Evolutionary conservation across 176 grass and related monocot genomes (phyloP).

Genomic region (Saccharum spontaneum): DNA sequence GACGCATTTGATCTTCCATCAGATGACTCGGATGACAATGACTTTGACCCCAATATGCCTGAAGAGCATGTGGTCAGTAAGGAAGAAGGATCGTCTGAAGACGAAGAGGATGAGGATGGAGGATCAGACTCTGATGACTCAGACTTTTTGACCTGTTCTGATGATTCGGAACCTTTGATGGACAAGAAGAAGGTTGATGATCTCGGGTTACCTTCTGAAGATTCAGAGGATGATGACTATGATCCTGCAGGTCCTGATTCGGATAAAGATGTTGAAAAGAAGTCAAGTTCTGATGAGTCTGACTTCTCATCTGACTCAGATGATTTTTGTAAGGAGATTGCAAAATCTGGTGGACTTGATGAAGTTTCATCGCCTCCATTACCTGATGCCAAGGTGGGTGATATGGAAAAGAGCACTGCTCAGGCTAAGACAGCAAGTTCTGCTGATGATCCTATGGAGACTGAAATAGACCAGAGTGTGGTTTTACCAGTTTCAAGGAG

Average conservation of each 20-base stretch:
- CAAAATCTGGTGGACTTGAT: slow-evolving; percentile 46
- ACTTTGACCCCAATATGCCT: slow-evolving; percentile 54
- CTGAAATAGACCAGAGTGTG: slow-evolving; percentile 39
- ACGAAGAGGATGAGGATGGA: slow-evolving; percentile 51
- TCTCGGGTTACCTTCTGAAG: slow-evolving; percentile 63
- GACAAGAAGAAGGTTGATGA: slow-evolving; percentile 53
- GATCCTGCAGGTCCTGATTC: slow-evolving; percentile 64
- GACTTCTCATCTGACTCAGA: slow-evolving; percentile 90
- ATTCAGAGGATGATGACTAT: slow-evolving; percentile 84
- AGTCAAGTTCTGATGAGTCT: slow-evolving; percentile 54
- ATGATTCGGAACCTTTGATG: slow-evolving; percentile 40
- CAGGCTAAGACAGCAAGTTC: slow-evolving; percentile 18
- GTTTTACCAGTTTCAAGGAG: slow-evolving; percentile 38
- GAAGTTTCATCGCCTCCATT: slow-evolving; percentile 39
- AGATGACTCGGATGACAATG: slow-evolving; percentile 84
- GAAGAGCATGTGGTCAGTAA: slow-evolving; percentile 42
- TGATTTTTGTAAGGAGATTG: slow-evolving; percentile 79
- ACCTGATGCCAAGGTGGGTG: slow-evolving; percentile 31
- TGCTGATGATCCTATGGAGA: slow-evolving; percentile 23
- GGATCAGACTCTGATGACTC: slow-evolving; percentile 72
- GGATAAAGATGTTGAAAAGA: slow-evolving; percentile 55
- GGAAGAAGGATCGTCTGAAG: slow-evolving; percentile 43
- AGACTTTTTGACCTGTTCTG: slow-evolving; percentile 59
- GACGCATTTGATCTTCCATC: slow-evolving; percentile 65
- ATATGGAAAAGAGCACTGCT: slow-evolving; percentile 1